Percentiles rank a stretch among this genome's conserved stretches.
These are phyloP conservation scores for Lumnitzera racemosa DNA, from an alignment of 345 rosid genomes.

Conservation along the genomic window DNA sequence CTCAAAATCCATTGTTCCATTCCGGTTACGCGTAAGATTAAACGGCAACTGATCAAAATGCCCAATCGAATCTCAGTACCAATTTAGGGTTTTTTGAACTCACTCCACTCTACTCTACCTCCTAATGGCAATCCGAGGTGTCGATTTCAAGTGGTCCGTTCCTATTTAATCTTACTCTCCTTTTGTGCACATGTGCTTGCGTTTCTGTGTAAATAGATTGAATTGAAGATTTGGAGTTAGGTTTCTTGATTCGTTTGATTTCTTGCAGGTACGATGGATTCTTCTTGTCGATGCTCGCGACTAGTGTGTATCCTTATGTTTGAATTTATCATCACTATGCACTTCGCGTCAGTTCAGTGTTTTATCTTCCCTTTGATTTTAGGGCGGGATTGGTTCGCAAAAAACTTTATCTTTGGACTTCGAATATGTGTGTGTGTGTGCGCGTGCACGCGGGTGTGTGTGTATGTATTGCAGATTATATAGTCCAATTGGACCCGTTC, in stretches of 20 bases:
- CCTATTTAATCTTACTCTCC: conserved; percentile 6
- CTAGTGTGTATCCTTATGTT: conserved; percentile 85
- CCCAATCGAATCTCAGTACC: not conserved
- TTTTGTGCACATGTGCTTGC: not conserved
- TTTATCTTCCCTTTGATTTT: not conserved
- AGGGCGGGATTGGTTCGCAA: no score
- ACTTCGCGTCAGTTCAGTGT: not conserved
- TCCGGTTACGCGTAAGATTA: no score
- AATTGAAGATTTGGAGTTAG: not conserved
- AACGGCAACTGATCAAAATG: not conserved
- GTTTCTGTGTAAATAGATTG: no score
- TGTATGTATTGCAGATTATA: no score
- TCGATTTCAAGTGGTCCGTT: conserved; percentile 91
- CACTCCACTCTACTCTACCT: not conserved
- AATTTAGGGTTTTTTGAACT: conserved; percentile 12
- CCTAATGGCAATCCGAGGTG: conserved; percentile 77
- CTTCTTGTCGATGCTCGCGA: conserved; percentile 98
- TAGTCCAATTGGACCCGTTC: no score
- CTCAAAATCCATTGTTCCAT: no score
- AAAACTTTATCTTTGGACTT: no score
- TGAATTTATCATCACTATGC: not conserved
- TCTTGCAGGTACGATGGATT: conserved; percentile 93
- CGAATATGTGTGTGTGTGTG: no score
- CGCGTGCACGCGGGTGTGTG: no score
- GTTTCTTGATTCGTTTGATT: not conserved